These are phyloP conservation scores for Oehlia diaphana DNA, from an alignment of 192 early-diverging fungal genomes.

Conservation along the genomic window DNA sequence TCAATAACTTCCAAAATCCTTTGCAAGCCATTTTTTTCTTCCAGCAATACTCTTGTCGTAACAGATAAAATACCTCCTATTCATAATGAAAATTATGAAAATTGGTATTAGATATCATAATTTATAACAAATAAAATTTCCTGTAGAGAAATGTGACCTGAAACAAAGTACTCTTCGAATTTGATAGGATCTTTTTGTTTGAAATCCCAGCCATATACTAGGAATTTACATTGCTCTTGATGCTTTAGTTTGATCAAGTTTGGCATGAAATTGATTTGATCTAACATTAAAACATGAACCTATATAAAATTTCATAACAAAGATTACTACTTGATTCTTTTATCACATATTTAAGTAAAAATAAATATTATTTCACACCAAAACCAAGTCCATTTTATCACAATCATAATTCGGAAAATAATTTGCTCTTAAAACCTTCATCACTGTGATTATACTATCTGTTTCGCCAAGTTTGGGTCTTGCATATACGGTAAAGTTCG, in stretches of 20 bases:
- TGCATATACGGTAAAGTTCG: background rate
- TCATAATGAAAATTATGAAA: background rate
- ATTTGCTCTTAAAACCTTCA: background rate
- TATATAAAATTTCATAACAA: background rate
- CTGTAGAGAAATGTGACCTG: background rate
- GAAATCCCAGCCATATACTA: background rate
- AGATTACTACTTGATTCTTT: background rate
- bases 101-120: background rate
- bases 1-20: background rate
- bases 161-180: background rate
- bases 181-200: background rate
- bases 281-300: background rate
- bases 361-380: background rate
- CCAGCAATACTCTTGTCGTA: background rate
- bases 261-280: slow-evolving; percentile 12
- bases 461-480: background rate
- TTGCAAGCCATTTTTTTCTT: background rate
- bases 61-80: background rate
- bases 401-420: background rate
- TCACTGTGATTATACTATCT: background rate
- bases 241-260: background rate
- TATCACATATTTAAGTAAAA: background rate
- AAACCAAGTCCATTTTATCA: background rate
- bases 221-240: background rate
- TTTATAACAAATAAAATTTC: background rate